Evolutionary conservation across 805 yeast genomes (phyloP), one percentile per base, ranked within the genome.

Genomic region (Jamesozyma lodderae): DNA sequence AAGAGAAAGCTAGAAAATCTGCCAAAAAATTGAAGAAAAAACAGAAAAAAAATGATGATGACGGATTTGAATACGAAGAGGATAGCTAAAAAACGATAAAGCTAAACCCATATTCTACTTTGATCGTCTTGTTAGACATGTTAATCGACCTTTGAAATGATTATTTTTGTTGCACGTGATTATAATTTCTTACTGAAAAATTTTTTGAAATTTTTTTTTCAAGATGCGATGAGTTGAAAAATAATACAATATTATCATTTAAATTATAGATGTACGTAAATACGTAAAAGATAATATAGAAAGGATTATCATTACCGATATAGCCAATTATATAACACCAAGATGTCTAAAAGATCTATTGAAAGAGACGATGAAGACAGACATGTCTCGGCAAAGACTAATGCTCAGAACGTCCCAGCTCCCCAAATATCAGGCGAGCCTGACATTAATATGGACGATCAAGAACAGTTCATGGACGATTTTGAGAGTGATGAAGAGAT

Each of bases 401-500:
- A 61, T 7, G 38, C 38, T 19, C 49, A 41, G 6, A 44, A 41
- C 37, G 53, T 43, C n/a, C 60, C 59, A 10, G 41, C 35, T 6
- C 50, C 46, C 4, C 50, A 43, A 44, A 75, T 68, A 14, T 45
- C 49, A 16, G 63, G 53, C 6, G 65, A 55, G 6, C 62, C 55
- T n/a, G 65, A 77, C 44, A 63, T 68, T 24, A 80, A 77, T 15
- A 75, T 79, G 74, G 94, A 81, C 48, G 82, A 81, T 60, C 96
- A 87, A 60, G 92, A 82, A 55, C 79, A 83, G 30, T 81, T 79
- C 50, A 95, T 95, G 43, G 95, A 85, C 56, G 96, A 88, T 54
- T 86, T 79, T 48, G 95, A 86, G 52, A 83, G 90, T 65, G 94
- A 85, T 51, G 95, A 84, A 38, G 94, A 82, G 57, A 82, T 84